Evolutionary conservation across 2,329 filamentous ascomycete genomes (phyloP).

Genomic region (Microsporum ferrugineum): DNA sequence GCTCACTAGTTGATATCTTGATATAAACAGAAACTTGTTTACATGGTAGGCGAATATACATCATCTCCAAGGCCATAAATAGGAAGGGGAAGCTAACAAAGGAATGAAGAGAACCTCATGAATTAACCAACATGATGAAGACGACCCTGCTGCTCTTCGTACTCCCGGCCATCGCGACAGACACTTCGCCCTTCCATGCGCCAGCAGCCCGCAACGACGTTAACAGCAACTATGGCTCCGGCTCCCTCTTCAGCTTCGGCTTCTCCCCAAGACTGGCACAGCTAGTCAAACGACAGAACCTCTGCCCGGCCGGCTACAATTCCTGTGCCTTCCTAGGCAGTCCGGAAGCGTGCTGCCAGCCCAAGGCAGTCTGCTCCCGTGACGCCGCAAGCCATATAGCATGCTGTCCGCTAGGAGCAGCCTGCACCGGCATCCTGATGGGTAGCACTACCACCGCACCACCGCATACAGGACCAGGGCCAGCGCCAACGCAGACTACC

Average conservation of each 20-base stretch:
- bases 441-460: slow-evolving; percentile 16
- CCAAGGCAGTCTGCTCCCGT: slow-evolving; percentile 43
- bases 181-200: slow-evolving; percentile 10
- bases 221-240: neutral
- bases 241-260: neutral
- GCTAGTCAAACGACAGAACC: slow-evolving; percentile 19
- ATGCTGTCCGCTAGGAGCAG: slow-evolving; percentile 48
- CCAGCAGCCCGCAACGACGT: slow-evolving; percentile 3
- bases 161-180: neutral
- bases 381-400: slow-evolving; percentile 48
- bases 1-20: no score
- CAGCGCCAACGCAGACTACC: slow-evolving; percentile 14
- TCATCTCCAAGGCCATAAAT: no score
- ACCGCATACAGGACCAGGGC: slow-evolving; percentile 13
- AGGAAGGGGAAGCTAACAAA: neutral
- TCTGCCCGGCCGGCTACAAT: slow-evolving; percentile 43
- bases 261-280: slow-evolving; percentile 3
- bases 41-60: neutral
- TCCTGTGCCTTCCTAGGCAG: slow-evolving; percentile 43
- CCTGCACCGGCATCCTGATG: slow-evolving; percentile 46
- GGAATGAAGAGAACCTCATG: neutral
- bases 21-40: neutral
- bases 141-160: slow-evolving; percentile 6
- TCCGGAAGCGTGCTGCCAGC: slow-evolving; percentile 45
- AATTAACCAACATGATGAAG: neutral